Evolutionary conservation across 2,329 filamentous ascomycete genomes (phyloP).

Genomic region (Sporothrix curviconia): DNA sequence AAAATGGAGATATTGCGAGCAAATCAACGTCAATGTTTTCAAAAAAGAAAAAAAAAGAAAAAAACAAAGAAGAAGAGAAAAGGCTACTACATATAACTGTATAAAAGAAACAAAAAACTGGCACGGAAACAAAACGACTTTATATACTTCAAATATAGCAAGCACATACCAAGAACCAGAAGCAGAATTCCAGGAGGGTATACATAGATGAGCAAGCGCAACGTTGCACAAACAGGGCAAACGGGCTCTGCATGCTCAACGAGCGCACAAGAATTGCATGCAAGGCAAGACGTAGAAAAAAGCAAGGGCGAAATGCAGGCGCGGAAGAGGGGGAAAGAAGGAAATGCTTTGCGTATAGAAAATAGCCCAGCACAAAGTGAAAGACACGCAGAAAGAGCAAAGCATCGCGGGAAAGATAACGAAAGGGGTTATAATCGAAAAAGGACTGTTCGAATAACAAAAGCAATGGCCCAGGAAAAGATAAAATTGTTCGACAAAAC

Average conservation of each 20-base stretch:
- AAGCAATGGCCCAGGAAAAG: neutral
- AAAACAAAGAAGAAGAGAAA: no score
- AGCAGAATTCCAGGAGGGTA: constrained; percentile 23
- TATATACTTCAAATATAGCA: constrained; percentile 12
- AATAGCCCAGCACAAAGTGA: neutral
- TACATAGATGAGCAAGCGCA: constrained; percentile 16
- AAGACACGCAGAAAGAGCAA: neutral
- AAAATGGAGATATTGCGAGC: no score
- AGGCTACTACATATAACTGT: no score
- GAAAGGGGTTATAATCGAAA: constrained; percentile 9
- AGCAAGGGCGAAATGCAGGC: neutral
- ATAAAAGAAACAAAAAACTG: neutral
- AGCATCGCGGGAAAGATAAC: neutral
- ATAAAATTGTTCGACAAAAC: no score
- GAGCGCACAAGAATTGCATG: neutral
- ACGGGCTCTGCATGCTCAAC: no score
- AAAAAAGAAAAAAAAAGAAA: no score
- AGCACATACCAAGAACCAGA: constrained; percentile 14
- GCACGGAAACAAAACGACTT: constrained; percentile 9
- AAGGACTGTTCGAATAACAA: neutral
- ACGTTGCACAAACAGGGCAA: no score
- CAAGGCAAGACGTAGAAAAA: neutral
- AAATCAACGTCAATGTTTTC: no score
- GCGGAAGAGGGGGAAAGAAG: neutral
- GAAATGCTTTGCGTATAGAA: neutral